These are phyloP conservation scores for Lentinula novae-zelandiae DNA, from an alignment of 1,284 basidiomycete species.

Conservation along the genomic window DNA sequence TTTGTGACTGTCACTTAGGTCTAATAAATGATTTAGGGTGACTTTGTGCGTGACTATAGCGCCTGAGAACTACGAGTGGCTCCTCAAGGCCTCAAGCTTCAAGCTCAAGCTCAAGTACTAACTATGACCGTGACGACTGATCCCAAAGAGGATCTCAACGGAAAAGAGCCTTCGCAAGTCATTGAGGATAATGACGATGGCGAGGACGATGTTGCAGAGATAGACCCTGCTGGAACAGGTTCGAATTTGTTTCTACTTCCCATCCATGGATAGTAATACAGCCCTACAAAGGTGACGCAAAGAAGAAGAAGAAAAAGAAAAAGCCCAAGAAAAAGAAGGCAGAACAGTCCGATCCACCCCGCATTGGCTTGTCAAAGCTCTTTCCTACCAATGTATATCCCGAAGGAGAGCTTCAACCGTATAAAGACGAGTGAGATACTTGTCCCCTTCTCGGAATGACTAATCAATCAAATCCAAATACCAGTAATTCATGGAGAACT, in stretches of 20 bases:
- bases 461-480: background rate
- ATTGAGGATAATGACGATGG: conserved; percentile 75
- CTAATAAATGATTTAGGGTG: background rate
- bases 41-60: background rate
- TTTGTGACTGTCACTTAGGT: no score
- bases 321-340: conserved; percentile 83
- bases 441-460: background rate
- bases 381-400: conserved; percentile 87
- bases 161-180: conserved; percentile 35
- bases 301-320: conserved; percentile 94
- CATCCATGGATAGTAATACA: background rate
- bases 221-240: conserved; percentile 30
- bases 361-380: conserved; percentile 85
- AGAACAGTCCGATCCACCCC: conserved; percentile 91
- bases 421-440: conserved; percentile 78
- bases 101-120: background rate
- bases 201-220: conserved; percentile 54
- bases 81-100: background rate
- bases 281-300: conserved; percentile 36
- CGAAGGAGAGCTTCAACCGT: conserved; percentile 89
- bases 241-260: background rate
- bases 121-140: conserved; percentile 8
- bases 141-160: conserved; percentile 4
- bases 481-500: conserved; percentile 80
- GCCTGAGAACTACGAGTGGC: no score